Conservation (phyloP, 768 basidiomycete species). For the Hysterangium stoloniferum region DNA sequence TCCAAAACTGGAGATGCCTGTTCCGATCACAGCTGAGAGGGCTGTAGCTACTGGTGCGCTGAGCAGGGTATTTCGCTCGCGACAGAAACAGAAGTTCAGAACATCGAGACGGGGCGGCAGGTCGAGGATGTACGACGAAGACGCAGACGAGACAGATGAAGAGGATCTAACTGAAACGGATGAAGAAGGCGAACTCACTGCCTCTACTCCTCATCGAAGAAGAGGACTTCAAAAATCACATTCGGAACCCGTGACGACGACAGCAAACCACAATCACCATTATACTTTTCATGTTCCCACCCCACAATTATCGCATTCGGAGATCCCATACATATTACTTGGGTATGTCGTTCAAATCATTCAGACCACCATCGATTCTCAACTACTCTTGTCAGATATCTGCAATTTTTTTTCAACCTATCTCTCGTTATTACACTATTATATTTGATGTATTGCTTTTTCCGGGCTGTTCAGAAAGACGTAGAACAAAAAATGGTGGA, state of each 20-base stretch:
- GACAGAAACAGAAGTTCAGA: not conserved
- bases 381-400: constrained; percentile 44
- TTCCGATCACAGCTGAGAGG: not conserved
- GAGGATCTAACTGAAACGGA: constrained; percentile 40
- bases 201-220: constrained; percentile 37
- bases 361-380: constrained; percentile 1
- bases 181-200: constrained; percentile 25
- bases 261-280: constrained; percentile 34
- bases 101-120: not conserved
- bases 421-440: constrained; percentile 76
- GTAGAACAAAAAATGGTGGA: constrained; percentile 82
- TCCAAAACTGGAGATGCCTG: constrained; percentile 1
- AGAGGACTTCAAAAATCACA: constrained; percentile 37
- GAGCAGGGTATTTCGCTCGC: constrained; percentile 5
- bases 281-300: constrained; percentile 79
- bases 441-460: constrained; percentile 79
- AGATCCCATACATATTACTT: constrained; percentile 73
- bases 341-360: constrained; percentile 49
- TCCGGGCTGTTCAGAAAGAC: constrained; percentile 84
- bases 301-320: constrained; percentile 45
- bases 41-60: constrained; percentile 2
- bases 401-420: constrained; percentile 92
- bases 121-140: constrained; percentile 5
- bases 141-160: constrained; percentile 13
- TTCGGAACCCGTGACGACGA: constrained; percentile 1